Evolutionary conservation across 352 stramenopile species (phyloP).

Genomic region (Thalassiosira livingstoniorum): DNA sequence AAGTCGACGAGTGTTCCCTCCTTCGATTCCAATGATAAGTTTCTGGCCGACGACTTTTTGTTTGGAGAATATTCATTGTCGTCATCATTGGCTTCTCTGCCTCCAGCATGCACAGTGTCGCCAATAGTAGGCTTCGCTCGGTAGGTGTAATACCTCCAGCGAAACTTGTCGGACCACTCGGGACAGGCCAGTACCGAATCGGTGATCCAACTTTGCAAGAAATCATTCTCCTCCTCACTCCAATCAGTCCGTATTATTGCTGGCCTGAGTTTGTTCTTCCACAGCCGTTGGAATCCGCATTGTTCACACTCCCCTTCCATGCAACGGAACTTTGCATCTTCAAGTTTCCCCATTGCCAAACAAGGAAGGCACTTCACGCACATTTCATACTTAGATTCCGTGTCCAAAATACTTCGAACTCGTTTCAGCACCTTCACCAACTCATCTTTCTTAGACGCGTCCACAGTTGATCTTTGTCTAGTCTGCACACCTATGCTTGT

Average conservation of each 20-base stretch:
- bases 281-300: slow-evolving; percentile 18
- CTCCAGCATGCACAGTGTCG: neutral
- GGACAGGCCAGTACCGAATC: neutral
- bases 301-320: neutral
- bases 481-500: neutral
- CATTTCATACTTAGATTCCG: slow-evolving; percentile 16
- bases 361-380: slow-evolving; percentile 2
- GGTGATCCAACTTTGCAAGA: neutral
- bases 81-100: neutral
- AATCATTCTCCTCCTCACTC: neutral
- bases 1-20: slow-evolving; percentile 28
- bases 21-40: slow-evolving; percentile 11
- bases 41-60: neutral
- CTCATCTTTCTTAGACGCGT: too few relatives aligned
- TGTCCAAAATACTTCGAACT: too few relatives aligned
- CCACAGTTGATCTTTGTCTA: too few relatives aligned
- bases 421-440: too few relatives aligned
- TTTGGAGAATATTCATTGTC: slow-evolving; percentile 10
- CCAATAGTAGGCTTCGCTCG: neutral
- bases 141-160: neutral
- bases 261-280: slow-evolving; percentile 2
- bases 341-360: neutral
- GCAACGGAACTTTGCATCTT: slow-evolving; percentile 3
- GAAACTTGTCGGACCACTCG: neutral
- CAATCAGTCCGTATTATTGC: neutral